Conservation (phyloP, 129 eudicot genomes). For the Pittosporum tobira region DNA sequence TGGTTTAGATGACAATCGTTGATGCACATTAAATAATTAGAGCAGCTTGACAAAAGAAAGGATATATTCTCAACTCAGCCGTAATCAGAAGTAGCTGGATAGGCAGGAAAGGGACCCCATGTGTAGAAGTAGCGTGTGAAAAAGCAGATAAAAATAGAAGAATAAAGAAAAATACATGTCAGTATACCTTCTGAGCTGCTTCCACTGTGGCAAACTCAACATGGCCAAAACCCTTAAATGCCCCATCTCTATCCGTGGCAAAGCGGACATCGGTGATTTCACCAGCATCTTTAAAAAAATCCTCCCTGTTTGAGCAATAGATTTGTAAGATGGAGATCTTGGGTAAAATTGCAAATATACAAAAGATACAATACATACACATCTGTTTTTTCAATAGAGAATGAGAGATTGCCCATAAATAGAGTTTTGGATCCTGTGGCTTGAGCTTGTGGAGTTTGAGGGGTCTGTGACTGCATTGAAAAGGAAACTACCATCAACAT, state of each 20-base stretch:
- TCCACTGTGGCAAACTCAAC: constrained; percentile 77
- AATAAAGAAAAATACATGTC: no score
- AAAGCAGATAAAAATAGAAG: no score
- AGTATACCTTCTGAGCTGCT: constrained; percentile 76
- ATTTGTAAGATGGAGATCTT: constrained; percentile 2
- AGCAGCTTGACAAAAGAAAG: no score
- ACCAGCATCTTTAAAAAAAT: constrained; percentile 68
- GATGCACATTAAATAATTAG: no score
- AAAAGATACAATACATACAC: constrained; percentile 46
- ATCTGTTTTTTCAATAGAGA: constrained; percentile 37
- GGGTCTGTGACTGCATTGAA: constrained; percentile 61
- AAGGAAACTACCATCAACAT: not conserved
- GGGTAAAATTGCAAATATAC: not conserved
- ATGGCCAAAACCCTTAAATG: constrained; percentile 71
- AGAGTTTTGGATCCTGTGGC: constrained; percentile 61
- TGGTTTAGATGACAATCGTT: no score
- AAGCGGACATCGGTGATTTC: constrained; percentile 69
- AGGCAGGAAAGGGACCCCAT: no score
- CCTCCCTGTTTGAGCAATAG: constrained; percentile 27
- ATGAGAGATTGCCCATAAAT: constrained; percentile 78
- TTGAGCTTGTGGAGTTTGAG: constrained; percentile 49
- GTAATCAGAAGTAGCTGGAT: no score
- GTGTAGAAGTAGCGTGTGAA: no score
- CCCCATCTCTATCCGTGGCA: constrained; percentile 36
- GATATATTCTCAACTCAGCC: no score